Conservation (phyloP, 2,329 filamentous ascomycete species). For the Verticillium albo-atrum region DNA sequence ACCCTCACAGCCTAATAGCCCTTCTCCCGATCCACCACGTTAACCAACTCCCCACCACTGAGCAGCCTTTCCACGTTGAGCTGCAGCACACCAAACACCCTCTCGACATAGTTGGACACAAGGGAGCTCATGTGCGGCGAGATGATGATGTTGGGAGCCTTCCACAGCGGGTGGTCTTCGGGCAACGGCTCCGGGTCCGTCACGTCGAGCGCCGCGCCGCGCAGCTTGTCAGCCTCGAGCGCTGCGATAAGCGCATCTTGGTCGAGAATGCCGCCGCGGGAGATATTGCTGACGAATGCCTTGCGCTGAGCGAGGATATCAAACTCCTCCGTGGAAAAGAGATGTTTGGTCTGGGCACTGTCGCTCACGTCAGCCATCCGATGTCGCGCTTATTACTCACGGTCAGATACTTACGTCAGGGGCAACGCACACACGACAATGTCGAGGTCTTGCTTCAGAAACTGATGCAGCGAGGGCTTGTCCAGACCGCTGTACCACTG, state of each 20-base stretch:
- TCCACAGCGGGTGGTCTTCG: constrained; percentile 59
- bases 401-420: constrained; percentile 19
- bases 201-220: constrained; percentile 66
- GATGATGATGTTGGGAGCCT: constrained; percentile 58
- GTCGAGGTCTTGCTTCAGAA: constrained; percentile 39
- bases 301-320: constrained; percentile 32
- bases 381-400: not conserved
- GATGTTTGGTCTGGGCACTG: constrained; percentile 21
- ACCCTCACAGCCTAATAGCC: constrained; percentile 13
- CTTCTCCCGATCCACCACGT: constrained; percentile 17
- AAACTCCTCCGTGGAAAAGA: constrained; percentile 41
- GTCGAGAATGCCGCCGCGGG: constrained; percentile 44
- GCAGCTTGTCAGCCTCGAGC: constrained; percentile 32
- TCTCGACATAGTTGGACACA: constrained; percentile 19
- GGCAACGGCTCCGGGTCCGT: constrained; percentile 70
- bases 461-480: constrained; percentile 29
- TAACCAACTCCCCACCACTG: constrained; percentile 21
- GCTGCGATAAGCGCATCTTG: constrained; percentile 51
- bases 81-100: constrained; percentile 20
- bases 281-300: constrained; percentile 62
- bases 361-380: not conserved
- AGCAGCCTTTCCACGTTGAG: constrained; percentile 23
- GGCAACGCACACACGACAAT: constrained; percentile 37
- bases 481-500: constrained; percentile 36
- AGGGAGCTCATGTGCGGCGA: constrained; percentile 33